Evolutionary conservation across 2,329 filamentous ascomycete genomes (phyloP).

Genomic region (Neofusicoccum sp.): DNA sequence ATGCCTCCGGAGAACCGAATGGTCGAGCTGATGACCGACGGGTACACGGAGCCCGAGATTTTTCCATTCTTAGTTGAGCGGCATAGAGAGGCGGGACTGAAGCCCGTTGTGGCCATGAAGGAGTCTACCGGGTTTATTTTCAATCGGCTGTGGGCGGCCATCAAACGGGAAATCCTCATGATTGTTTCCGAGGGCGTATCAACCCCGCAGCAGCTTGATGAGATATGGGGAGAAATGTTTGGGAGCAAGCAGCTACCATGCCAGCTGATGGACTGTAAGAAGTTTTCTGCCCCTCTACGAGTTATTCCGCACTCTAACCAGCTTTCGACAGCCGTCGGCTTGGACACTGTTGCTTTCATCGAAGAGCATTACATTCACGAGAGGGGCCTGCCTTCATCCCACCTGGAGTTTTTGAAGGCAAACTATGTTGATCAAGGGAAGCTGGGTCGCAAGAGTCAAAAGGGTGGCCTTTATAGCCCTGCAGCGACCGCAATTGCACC

Average conservation of each 20-base stretch:
- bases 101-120: constrained; percentile 47
- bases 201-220: constrained; percentile 53
- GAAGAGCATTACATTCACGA: constrained; percentile 58
- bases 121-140: constrained; percentile 59
- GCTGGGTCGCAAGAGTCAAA: constrained; percentile 47
- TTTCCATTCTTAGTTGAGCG: constrained; percentile 50
- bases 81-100: constrained; percentile 44
- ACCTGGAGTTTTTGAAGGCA: constrained; percentile 49
- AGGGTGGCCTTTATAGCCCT: constrained; percentile 40
- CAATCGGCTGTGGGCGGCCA: constrained; percentile 60
- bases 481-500: background rate
- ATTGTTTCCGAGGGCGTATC: constrained; percentile 56
- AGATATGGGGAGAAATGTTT: constrained; percentile 49
- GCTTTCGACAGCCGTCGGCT: constrained; percentile 41
- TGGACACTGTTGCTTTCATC: constrained; percentile 58
- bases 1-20: constrained; percentile 49
- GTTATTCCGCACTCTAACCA: background rate
- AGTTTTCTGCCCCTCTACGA: background rate
- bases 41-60: constrained; percentile 46
- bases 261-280: constrained; percentile 46
- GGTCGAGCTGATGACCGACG: constrained; percentile 59
- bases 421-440: constrained; percentile 52
- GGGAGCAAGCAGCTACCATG: constrained; percentile 39
- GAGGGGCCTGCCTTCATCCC: constrained; percentile 43
- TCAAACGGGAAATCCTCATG: constrained; percentile 55